A percentile compares a stretch with the other conserved stretches of the same genome.
Conservation (phyloP, 2,329 filamentous ascomycete species). For the Calycina herbarum region DNA sequence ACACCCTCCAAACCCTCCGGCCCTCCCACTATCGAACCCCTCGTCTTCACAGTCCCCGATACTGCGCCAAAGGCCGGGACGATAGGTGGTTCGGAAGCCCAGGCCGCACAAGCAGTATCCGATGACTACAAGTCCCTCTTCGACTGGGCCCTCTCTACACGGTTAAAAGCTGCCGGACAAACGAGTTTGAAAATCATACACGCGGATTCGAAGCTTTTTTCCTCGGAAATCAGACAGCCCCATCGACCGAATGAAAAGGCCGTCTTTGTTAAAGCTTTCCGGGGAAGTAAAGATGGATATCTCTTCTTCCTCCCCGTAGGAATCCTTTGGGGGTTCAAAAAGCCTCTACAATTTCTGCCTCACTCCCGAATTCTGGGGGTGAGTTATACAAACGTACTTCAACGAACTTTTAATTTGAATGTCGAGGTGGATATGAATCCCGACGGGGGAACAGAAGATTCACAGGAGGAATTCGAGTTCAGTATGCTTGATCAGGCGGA, state of each 20-base stretch:
- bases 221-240: constrained; percentile 55
- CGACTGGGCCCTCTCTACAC: constrained; percentile 58
- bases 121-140: constrained; percentile 60
- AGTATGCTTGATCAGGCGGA: constrained; percentile 70
- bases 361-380: constrained; percentile 60
- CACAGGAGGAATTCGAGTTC: constrained; percentile 63
- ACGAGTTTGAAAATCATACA: constrained; percentile 48
- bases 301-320: constrained; percentile 67
- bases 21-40: constrained; percentile 50
- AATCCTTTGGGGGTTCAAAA: constrained; percentile 71
- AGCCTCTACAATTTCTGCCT: constrained; percentile 64
- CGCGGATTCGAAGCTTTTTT: constrained; percentile 57
- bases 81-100: constrained; percentile 52
- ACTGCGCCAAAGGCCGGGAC: constrained; percentile 60
- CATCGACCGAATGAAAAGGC: constrained; percentile 61
- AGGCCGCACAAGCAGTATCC: constrained; percentile 52
- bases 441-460: constrained; percentile 38
- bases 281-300: constrained; percentile 68
- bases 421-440: constrained; percentile 54
- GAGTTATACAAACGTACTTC: constrained; percentile 67
- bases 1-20: constrained; percentile 50
- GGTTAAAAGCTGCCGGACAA: constrained; percentile 52
- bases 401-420: constrained; percentile 68
- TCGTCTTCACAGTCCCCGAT: constrained; percentile 64
- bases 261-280: constrained; percentile 65